Conservation (phyloP, 805 yeast genomes). For the Teunomyces barrocoloradensis region DNA sequence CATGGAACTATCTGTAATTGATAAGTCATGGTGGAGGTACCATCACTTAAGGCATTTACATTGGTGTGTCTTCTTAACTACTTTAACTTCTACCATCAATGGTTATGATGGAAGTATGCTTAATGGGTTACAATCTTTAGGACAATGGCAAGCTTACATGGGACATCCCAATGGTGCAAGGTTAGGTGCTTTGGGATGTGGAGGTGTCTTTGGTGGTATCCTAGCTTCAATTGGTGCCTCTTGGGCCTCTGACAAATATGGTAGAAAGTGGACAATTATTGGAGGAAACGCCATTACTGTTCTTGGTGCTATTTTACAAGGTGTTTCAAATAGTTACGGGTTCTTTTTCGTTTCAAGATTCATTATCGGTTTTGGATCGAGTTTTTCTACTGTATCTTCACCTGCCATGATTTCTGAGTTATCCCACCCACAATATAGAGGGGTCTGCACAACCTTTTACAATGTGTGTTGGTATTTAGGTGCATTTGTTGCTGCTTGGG, state of each 20-base stretch:
- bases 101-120: conserved; percentile 35
- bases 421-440: conserved; percentile 43
- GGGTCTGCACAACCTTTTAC: conserved; percentile 34
- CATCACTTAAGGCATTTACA: conserved; percentile 40
- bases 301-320: conserved; percentile 39
- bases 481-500: conserved; percentile 53
- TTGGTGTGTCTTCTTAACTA: conserved; percentile 36
- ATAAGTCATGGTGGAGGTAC: conserved; percentile 30
- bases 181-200: conserved; percentile 22
- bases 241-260: conserved; percentile 34
- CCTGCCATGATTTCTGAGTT: conserved; percentile 53
- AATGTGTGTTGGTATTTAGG: conserved; percentile 55
- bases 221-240: conserved; percentile 29
- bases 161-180: conserved; percentile 18
- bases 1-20: conserved; percentile 8
- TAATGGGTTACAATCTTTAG: conserved; percentile 49
- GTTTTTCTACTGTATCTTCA: conserved; percentile 40
- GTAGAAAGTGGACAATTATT: conserved; percentile 33
- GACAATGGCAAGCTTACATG: conserved; percentile 39
- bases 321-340: conserved; percentile 31
- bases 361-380: conserved; percentile 47
- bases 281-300: conserved; percentile 25
- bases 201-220: conserved; percentile 36
- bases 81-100: conserved; percentile 46
- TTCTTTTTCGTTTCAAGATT: conserved; percentile 46